phyloP scores from a whole-genome alignment of 768 basidiomycete genomes.

The Kwoniella botswanensis region DNA sequence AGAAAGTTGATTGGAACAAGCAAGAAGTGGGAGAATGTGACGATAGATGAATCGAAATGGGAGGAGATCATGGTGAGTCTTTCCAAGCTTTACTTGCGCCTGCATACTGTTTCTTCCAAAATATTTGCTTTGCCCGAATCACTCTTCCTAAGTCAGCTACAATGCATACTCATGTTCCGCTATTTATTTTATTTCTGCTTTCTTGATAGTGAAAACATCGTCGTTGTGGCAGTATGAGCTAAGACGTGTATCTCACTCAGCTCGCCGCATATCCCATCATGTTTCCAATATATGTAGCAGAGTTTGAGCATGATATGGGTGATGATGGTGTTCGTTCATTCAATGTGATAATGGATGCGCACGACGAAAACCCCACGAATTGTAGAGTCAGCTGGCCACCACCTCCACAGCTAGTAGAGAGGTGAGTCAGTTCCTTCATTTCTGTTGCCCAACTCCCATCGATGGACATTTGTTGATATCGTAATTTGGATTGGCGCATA shows the following conservation, averaged over 20 bases:
- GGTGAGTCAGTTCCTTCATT: constrained; percentile 16
- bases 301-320: constrained; percentile 41
- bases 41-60: constrained; percentile 40
- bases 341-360: constrained; percentile 51
- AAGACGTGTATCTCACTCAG: constrained; percentile 14
- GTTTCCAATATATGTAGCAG: constrained; percentile 53
- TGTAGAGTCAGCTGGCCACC: constrained; percentile 45
- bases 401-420: constrained; percentile 32
- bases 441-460: not conserved
- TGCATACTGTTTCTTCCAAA: too few species aligned
- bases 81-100: not conserved
- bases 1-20: constrained; percentile 32
- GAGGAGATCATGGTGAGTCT: constrained; percentile 45
- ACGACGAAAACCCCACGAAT: constrained; percentile 41
- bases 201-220: too few species aligned
- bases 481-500: not conserved
- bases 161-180: too few species aligned
- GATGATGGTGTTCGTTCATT: constrained; percentile 34
- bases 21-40: constrained; percentile 37
- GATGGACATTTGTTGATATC: too few species aligned
- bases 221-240: not conserved
- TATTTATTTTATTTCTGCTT: too few species aligned
- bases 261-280: constrained; percentile 51
- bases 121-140: too few species aligned
- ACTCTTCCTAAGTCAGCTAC: too few species aligned